Evolutionary conservation across 495 filamentous ascomycete genomes (phyloP).

Genomic region (Tuber indicum): DNA sequence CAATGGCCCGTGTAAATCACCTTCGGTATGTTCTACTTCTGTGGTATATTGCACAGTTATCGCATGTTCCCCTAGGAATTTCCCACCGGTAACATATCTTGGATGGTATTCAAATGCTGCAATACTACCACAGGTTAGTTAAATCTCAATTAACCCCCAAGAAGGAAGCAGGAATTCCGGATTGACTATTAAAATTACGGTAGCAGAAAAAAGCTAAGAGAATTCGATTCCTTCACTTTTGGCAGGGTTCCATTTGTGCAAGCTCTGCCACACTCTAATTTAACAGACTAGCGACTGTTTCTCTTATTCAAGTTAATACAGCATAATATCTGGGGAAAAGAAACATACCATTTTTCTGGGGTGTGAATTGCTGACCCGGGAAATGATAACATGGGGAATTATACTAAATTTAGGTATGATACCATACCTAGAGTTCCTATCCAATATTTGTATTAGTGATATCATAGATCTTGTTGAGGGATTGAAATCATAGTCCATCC

Average conservation of each 20-base stretch:
- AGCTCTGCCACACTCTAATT: no score
- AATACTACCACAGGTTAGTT: no score
- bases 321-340: not conserved
- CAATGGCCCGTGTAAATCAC: slow-evolving; percentile 67
- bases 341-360: not conserved
- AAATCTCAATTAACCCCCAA: no score
- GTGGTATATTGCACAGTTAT: slow-evolving; percentile 67
- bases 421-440: not conserved
- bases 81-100: not conserved
- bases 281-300: no score
- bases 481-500: not conserved
- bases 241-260: no score
- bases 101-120: no score
- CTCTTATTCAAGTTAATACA: not conserved
- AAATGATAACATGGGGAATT: not conserved
- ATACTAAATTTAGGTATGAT: not conserved
- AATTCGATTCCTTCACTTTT: no score
- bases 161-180: no score
- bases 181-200: no score
- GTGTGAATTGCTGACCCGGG: not conserved
- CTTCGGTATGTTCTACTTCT: slow-evolving; percentile 68
- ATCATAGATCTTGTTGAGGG: not conserved
- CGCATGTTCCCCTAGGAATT: slow-evolving; percentile 67
- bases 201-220: no score
- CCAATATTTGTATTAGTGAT: not conserved